Evolutionary conservation across 192 early-diverging fungal species (phyloP).

Genomic region (Chytriomyces sp.): DNA sequence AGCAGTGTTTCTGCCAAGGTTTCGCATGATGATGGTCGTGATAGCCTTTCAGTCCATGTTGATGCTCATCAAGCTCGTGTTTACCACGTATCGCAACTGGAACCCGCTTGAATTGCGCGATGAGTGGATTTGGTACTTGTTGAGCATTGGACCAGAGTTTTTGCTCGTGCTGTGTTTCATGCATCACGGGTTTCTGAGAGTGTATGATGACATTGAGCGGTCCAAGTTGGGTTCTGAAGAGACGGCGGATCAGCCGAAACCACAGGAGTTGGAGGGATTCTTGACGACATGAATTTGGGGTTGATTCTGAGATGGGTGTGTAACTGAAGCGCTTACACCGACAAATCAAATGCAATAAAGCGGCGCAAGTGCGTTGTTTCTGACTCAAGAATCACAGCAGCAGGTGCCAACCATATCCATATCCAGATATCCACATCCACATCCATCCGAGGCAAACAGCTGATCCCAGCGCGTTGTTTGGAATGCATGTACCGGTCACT

Average conservation of each 20-base stretch:
- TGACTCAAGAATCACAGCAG: too few species aligned
- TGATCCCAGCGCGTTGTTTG: too few species aligned
- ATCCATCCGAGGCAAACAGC: too few species aligned
- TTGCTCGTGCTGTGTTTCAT: background rate
- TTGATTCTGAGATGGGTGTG: too few species aligned
- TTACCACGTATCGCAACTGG: background rate
- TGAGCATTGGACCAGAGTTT: background rate
- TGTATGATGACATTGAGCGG: slow-evolving; percentile 4
- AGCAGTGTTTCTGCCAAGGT: background rate
- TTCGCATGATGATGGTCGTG: background rate
- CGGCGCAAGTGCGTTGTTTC: too few species aligned
- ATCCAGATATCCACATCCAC: too few species aligned
- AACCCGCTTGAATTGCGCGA: background rate
- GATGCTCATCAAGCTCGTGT: slow-evolving; percentile 10
- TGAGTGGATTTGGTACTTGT: slow-evolving; percentile 3
- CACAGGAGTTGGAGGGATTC: background rate
- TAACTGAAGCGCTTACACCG: too few species aligned
- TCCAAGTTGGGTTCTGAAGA: background rate
- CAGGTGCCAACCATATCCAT: too few species aligned
- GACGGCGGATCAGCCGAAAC: background rate
- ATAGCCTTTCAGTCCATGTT: background rate
- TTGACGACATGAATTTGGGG: background rate
- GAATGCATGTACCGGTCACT: too few species aligned
- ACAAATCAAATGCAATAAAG: too few species aligned
- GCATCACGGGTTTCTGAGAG: background rate